These are phyloP conservation scores for Fusarium hostae DNA, from an alignment of 2,329 filamentous ascomycete genomes.

Conservation along the genomic window DNA sequence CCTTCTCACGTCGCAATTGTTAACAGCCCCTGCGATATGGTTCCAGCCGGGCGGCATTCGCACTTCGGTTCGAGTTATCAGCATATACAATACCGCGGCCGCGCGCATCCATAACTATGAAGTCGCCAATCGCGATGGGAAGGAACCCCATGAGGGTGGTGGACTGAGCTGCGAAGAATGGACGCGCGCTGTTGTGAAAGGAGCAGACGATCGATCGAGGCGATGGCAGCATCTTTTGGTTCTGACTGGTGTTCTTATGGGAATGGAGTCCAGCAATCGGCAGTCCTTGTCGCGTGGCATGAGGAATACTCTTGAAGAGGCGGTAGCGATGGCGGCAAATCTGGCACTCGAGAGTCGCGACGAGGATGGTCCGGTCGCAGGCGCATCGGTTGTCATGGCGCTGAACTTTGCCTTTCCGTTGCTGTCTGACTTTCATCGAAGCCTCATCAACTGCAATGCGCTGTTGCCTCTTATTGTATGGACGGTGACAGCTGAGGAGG, in stretches of 20 bases:
- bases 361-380: constrained; percentile 55
- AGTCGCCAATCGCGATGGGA: constrained; percentile 51
- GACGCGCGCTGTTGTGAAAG: constrained; percentile 66
- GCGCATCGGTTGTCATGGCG: constrained; percentile 71
- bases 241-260: constrained; percentile 80
- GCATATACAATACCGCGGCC: constrained; percentile 77
- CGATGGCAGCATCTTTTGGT: constrained; percentile 89
- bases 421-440: constrained; percentile 69
- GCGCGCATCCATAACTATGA: constrained; percentile 63
- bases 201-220: constrained; percentile 67
- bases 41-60: constrained; percentile 66
- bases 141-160: constrained; percentile 51
- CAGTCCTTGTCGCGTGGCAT: constrained; percentile 72
- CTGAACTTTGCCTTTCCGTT: constrained; percentile 82
- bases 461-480: constrained; percentile 77
- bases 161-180: constrained; percentile 63
- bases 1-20: constrained; percentile 76
- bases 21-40: constrained; percentile 79
- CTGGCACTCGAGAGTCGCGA: constrained; percentile 70
- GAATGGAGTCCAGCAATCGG: constrained; percentile 73
- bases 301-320: constrained; percentile 75
- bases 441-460: constrained; percentile 71
- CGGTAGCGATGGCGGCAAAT: constrained; percentile 79
- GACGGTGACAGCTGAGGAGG: constrained; percentile 76
- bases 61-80: constrained; percentile 73